A percentile compares a stretch with the other conserved stretches of the same genome.
These are phyloP conservation scores for Penicillium sp. DNA, from an alignment of 2,329 filamentous ascomycete genomes.

Conservation along the genomic window DNA sequence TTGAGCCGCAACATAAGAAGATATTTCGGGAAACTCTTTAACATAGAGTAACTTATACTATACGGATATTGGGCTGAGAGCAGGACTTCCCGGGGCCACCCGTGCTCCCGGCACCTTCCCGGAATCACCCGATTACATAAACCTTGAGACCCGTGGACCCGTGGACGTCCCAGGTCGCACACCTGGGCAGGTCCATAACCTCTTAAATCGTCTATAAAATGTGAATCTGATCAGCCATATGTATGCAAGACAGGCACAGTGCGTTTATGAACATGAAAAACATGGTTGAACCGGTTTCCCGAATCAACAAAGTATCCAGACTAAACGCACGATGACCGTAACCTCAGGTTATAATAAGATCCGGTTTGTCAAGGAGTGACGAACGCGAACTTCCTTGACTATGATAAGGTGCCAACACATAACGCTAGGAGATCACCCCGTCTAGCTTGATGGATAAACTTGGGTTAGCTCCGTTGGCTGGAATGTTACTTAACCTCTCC, in stretches of 20 bases:
- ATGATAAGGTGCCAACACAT: background rate
- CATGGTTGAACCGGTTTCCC: background rate
- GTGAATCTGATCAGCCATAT: background rate
- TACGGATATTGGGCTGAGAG: background rate
- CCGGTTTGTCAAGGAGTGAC: background rate
- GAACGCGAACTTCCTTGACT: background rate
- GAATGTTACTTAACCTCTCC: slow-evolving; percentile 1
- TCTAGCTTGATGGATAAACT: background rate
- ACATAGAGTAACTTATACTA: too few species aligned
- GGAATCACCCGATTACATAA: background rate
- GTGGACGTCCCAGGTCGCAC: too few species aligned
- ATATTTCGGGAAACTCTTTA: background rate
- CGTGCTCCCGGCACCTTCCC: background rate
- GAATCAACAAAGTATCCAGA: background rate
- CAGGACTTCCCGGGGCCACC: background rate
- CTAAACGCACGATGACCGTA: background rate
- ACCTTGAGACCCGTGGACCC: background rate
- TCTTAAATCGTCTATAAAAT: background rate
- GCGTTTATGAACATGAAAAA: too few species aligned
- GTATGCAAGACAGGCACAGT: background rate
- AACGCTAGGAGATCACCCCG: background rate
- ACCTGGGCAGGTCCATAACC: background rate
- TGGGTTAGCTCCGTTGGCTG: background rate
- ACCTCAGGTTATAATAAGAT: background rate
- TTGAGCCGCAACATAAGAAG: background rate